Conservation (phyloP, 768 basidiomycete species). For the Tylopilus intermedius region DNA sequence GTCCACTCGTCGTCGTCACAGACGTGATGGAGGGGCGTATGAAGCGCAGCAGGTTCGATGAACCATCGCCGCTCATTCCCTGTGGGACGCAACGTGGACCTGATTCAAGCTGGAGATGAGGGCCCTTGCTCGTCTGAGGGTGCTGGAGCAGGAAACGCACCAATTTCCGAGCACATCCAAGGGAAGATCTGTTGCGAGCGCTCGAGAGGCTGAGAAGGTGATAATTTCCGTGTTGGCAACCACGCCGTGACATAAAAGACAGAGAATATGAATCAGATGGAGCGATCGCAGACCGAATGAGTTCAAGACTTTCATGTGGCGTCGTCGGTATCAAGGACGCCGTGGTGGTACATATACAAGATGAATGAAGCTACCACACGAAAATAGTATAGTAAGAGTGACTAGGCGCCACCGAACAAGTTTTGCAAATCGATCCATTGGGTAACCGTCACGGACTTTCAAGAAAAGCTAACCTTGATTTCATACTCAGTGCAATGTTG, state of each 20-base stretch:
- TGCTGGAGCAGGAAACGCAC: constrained; percentile 21
- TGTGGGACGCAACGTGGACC: constrained; percentile 37
- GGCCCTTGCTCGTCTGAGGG: constrained; percentile 2
- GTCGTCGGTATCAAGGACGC: constrained; percentile 14
- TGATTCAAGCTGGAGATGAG: constrained; percentile 17
- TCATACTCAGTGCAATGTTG: constrained; percentile 6
- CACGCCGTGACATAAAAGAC: constrained; percentile 24
- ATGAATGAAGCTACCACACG: neutral
- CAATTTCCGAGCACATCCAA: constrained; percentile 26
- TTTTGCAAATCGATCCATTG: neutral
- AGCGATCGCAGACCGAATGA: constrained; percentile 11
- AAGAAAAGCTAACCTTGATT: constrained; percentile 17
- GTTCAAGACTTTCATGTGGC: constrained; percentile 12
- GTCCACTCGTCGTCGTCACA: constrained; percentile 29
- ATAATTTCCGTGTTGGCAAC: constrained; percentile 64
- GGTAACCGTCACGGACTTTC: constrained; percentile 25
- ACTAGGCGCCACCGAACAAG: constrained; percentile 5
- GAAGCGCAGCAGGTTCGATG: constrained; percentile 40
- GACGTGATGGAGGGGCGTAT: constrained; percentile 33
- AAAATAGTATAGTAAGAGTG: neutral
- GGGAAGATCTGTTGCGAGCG: constrained; percentile 13
- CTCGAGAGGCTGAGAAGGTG: constrained; percentile 42
- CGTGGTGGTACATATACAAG: neutral
- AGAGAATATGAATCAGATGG: constrained; percentile 14
- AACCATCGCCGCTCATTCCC: constrained; percentile 34